phyloP scores from a whole-genome alignment of 352 stramenopile species.

The Phytophthora multivora region DNA sequence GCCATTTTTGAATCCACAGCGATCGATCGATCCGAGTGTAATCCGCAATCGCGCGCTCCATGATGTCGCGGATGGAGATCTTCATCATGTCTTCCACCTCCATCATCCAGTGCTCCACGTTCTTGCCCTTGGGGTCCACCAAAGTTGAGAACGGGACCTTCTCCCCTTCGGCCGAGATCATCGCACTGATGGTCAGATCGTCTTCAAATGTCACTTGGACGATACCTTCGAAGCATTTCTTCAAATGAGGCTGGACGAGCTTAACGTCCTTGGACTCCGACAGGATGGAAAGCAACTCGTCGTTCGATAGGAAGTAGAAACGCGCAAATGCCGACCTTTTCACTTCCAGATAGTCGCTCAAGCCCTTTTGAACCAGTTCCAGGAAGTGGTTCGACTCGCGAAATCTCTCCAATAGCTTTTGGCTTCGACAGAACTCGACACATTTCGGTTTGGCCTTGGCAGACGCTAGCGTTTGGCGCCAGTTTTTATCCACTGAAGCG shows the following conservation, averaged over 20 bases:
- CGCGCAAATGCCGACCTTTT: constrained; percentile 92
- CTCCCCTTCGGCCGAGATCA: constrained; percentile 93
- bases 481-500: constrained; percentile 95
- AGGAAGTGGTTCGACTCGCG: constrained; percentile 95
- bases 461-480: constrained; percentile 87
- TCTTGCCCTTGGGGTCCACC: constrained; percentile 92
- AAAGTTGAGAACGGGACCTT: constrained; percentile 79
- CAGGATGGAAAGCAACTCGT: constrained; percentile 93
- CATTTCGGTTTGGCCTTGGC: constrained; percentile 89
- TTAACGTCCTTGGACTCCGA: constrained; percentile 94
- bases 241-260: constrained; percentile 92
- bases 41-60: constrained; percentile 86
- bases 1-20: constrained; percentile 94
- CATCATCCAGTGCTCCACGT: constrained; percentile 94
- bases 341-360: constrained; percentile 93
- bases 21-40: constrained; percentile 86
- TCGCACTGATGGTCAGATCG: constrained; percentile 90
- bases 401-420: constrained; percentile 93
- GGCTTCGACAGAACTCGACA: constrained; percentile 94
- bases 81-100: constrained; percentile 95
- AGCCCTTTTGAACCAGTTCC: constrained; percentile 91
- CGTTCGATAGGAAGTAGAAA: constrained; percentile 95
- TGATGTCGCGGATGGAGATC: constrained; percentile 87
- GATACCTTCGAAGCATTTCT: constrained; percentile 95
- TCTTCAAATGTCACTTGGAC: constrained; percentile 90